phyloP scores from a whole-genome alignment of 257 asterid genomes.

The Solanum dulcamara region DNA sequence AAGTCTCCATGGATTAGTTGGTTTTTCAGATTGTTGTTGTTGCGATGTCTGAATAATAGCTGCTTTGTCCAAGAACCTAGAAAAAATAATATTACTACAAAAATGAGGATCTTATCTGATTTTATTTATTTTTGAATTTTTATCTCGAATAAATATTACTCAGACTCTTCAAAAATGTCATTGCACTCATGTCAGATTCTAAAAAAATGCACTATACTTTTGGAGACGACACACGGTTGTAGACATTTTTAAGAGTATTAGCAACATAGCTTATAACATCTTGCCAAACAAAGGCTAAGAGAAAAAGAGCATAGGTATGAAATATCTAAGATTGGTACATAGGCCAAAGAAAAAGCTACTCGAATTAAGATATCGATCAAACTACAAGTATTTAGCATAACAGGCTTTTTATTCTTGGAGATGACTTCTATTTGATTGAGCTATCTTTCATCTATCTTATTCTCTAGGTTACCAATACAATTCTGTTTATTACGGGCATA shows the following conservation, averaged over 20 bases:
- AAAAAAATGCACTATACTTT: background rate
- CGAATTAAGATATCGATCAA: too few species aligned
- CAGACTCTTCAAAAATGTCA: background rate
- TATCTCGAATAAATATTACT: too few species aligned
- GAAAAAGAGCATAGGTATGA: too few species aligned
- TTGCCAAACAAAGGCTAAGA: background rate
- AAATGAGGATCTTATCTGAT: background rate
- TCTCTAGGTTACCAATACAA: background rate
- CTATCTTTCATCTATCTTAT: background rate
- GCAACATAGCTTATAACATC: background rate
- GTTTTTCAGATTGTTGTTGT: background rate
- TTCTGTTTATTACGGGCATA: background rate
- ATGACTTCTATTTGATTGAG: too few species aligned
- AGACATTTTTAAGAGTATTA: too few species aligned
- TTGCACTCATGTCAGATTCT: too few species aligned
- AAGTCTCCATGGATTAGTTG: slow-evolving; percentile 40
- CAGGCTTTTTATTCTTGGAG: too few species aligned
- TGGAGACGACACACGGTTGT: background rate
- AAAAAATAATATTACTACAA: background rate
- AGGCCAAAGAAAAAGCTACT: too few species aligned
- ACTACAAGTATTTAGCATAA: too few species aligned
- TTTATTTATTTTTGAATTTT: background rate
- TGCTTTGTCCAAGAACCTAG: slow-evolving; percentile 65
- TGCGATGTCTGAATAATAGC: slow-evolving; percentile 38
- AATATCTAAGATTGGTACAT: too few species aligned